Percentiles rank a stretch among this genome's conserved stretches.
These are phyloP conservation scores for Meyerozyma guilliermondii DNA, from an alignment of 1,139 yeast species.

Conservation along the genomic window DNA sequence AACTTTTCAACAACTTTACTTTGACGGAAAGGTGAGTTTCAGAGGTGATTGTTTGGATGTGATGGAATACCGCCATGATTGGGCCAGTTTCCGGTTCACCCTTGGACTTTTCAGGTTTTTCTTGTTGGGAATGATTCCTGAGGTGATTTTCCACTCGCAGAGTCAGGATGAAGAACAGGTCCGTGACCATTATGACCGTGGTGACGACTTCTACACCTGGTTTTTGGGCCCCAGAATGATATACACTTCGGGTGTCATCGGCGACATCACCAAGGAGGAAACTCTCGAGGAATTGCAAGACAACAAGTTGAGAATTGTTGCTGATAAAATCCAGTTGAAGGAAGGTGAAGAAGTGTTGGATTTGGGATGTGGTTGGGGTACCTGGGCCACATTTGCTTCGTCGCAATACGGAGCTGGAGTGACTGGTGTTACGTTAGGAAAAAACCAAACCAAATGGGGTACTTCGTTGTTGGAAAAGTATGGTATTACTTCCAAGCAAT, in stretches of 20 bases:
- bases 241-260: constrained; percentile 82
- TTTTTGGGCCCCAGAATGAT: constrained; percentile 93
- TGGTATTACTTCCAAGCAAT: constrained; percentile 65
- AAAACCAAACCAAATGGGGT: constrained; percentile 91
- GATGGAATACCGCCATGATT: constrained; percentile 84
- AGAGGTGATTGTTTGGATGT: constrained; percentile 85
- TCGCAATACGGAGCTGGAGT: constrained; percentile 79
- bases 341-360: constrained; percentile 75
- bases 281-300: constrained; percentile 85
- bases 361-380: constrained; percentile 97
- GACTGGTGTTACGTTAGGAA: constrained; percentile 87
- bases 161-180: constrained; percentile 97
- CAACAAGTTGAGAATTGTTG: constrained; percentile 81
- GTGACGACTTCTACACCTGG: constrained; percentile 94
- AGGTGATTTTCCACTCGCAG: constrained; percentile 84
- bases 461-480: constrained; percentile 62
- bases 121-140: constrained; percentile 87
- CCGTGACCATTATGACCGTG: constrained; percentile 93
- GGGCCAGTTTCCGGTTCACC: constrained; percentile 83
- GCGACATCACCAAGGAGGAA: constrained; percentile 69
- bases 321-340: constrained; percentile 76
- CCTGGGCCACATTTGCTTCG: constrained; percentile 81
- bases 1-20: constrained; percentile 85
- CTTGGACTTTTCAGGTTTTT: constrained; percentile 73
- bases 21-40: constrained; percentile 78